phyloP scores from a whole-genome alignment of 1,139 yeast genomes.

The Debaryomyces psychrophilus region DNA sequence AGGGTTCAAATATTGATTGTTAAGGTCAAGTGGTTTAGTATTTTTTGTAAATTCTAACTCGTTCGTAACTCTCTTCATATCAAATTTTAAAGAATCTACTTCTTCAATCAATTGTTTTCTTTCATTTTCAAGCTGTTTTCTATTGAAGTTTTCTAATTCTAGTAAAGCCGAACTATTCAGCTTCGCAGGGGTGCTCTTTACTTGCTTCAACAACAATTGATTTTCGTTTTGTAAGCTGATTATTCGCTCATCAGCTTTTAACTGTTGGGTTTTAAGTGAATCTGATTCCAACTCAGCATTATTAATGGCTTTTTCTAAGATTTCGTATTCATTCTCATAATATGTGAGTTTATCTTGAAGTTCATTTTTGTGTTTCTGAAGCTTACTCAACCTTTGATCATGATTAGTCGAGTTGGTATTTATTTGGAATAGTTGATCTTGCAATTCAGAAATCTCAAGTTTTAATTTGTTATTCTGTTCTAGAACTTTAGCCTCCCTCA shows the following conservation, averaged over 20 bases:
- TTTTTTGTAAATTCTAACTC: slow-evolving; percentile 71
- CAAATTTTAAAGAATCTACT: slow-evolving; percentile 21
- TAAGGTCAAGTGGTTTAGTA: slow-evolving; percentile 8
- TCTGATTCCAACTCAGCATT: slow-evolving; percentile 20
- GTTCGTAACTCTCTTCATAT: slow-evolving; percentile 47
- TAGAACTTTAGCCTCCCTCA: slow-evolving; percentile 21
- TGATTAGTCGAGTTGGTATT: slow-evolving; percentile 19
- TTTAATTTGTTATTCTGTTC: slow-evolving; percentile 24
- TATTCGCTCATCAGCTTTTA: slow-evolving; percentile 15
- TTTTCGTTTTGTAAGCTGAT: slow-evolving; percentile 25
- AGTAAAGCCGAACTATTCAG: slow-evolving; percentile 23
- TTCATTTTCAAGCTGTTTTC: slow-evolving; percentile 25
- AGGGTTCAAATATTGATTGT: slow-evolving; percentile 14
- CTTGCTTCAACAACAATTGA: slow-evolving; percentile 14
- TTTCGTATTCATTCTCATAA: slow-evolving; percentile 33
- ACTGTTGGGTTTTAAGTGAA: slow-evolving; percentile 15
- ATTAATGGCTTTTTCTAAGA: slow-evolving; percentile 24
- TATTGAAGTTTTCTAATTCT: slow-evolving; percentile 28
- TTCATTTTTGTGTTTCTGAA: slow-evolving; percentile 23
- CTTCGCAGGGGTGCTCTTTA: slow-evolving; percentile 15
- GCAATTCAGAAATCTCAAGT: slow-evolving; percentile 23
- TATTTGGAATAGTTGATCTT: slow-evolving; percentile 24
- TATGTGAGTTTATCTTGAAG: slow-evolving; percentile 28
- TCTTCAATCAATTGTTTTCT: slow-evolving; percentile 19
- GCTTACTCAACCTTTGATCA: slow-evolving; percentile 14